Evolutionary conservation across 495 filamentous ascomycete genomes (phyloP).

Genomic region (Niebla homalea): DNA sequence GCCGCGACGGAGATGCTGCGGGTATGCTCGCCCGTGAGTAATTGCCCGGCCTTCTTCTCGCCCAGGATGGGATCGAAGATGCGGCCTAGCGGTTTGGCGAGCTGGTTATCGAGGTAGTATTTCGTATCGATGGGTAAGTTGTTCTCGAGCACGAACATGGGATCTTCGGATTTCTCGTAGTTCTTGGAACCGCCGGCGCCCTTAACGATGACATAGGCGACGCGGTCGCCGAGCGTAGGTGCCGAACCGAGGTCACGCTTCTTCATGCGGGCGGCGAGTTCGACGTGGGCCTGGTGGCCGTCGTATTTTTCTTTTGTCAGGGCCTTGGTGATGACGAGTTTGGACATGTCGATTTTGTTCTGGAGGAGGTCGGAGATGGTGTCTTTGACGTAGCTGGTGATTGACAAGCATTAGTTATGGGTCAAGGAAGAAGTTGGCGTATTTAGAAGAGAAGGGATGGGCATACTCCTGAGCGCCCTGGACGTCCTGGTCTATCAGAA

Average conservation of each 20-base stretch:
- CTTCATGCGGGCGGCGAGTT: conserved; percentile 86
- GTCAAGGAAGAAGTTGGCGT: not conserved
- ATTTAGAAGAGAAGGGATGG: not conserved
- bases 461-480: conserved; percentile 85
- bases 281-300: conserved; percentile 87
- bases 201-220: conserved; percentile 97
- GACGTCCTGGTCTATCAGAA: conserved; percentile 84
- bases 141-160: conserved; percentile 91
- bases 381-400: conserved; percentile 77
- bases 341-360: conserved; percentile 98
- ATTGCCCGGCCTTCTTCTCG: conserved; percentile 70
- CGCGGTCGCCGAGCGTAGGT: conserved; percentile 86
- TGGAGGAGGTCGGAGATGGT: conserved; percentile 91
- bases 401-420: too few species aligned
- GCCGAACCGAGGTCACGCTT: conserved; percentile 93
- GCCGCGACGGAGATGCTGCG: conserved; percentile 82
- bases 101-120: conserved; percentile 98
- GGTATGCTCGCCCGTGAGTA: conserved; percentile 84
- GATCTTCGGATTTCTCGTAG: conserved; percentile 92
- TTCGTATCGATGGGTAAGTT: conserved; percentile 96
- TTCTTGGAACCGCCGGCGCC: conserved; percentile 77
- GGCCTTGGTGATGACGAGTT: conserved; percentile 97
- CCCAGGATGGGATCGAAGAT: conserved; percentile 98
- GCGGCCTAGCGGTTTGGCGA: conserved; percentile 80
- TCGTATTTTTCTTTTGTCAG: conserved; percentile 72